Conservation (phyloP, 2,329 filamentous ascomycete species). For the Ceratocystis lukuohia region DNA sequence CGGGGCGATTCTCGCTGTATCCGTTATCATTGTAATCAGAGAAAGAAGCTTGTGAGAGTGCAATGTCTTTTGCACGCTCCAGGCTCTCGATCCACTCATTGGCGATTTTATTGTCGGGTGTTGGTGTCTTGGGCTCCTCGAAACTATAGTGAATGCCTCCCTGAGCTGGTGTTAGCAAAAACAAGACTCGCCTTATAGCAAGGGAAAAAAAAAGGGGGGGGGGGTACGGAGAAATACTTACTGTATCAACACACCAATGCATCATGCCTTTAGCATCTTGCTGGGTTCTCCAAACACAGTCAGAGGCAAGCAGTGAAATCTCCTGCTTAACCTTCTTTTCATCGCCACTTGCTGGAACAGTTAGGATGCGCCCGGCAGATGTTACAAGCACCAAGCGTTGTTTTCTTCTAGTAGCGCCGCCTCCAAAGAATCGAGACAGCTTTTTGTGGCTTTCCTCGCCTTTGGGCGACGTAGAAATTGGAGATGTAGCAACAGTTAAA, state of each 20-base stretch:
- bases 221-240: conserved; percentile 39
- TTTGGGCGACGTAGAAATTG: conserved; percentile 57
- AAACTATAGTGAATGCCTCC: conserved; percentile 83
- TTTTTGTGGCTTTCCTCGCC: conserved; percentile 69
- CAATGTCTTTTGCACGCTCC: conserved; percentile 74
- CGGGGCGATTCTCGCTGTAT: conserved; percentile 55
- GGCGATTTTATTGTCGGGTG: conserved; percentile 44
- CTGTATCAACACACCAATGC: conserved; percentile 84
- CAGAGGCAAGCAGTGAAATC: conserved; percentile 64
- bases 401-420: conserved; percentile 80
- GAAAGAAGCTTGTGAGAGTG: conserved; percentile 53
- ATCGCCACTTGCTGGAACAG: conserved; percentile 82
- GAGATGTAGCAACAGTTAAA: conserved; percentile 66
- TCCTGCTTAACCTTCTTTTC: conserved; percentile 94
- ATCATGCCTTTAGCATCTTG: conserved; percentile 77
- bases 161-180: conserved; percentile 33
- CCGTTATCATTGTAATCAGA: conserved; percentile 54
- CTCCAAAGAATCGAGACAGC: conserved; percentile 84
- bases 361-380: conserved; percentile 73
- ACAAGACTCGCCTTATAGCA: not conserved
- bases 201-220: not conserved
- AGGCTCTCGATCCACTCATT: conserved; percentile 89
- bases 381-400: conserved; percentile 92
- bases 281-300: conserved; percentile 65
- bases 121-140: conserved; percentile 68